These are phyloP conservation scores for Fraxinus greggii DNA, from an alignment of 305 asterid species.

Conservation along the genomic window DNA sequence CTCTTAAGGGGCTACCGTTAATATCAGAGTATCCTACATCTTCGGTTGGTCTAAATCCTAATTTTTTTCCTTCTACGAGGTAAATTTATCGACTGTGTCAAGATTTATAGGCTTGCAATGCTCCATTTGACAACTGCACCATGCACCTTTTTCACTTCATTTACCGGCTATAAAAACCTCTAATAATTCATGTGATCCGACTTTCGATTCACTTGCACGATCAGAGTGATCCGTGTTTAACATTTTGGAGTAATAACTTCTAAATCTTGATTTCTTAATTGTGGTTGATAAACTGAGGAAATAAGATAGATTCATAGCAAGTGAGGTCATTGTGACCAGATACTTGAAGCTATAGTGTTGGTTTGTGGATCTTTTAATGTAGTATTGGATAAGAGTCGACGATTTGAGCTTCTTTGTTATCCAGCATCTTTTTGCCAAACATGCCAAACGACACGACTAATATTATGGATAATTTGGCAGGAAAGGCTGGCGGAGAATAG, in stretches of 20 bases:
- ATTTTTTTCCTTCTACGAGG: conserved; percentile 42
- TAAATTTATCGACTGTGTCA: conserved; percentile 7
- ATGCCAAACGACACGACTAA: background rate
- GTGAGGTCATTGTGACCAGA: background rate
- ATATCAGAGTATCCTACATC: conserved; percentile 40
- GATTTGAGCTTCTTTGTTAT: background rate
- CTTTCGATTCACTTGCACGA: background rate
- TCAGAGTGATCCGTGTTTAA: background rate
- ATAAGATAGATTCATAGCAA: background rate
- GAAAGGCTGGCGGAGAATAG: conserved; percentile 26
- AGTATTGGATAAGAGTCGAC: background rate
- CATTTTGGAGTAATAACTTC: background rate
- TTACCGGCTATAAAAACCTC: background rate
- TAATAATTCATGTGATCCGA: background rate
- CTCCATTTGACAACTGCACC: background rate
- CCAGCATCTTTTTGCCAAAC: background rate
- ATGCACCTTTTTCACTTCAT: background rate
- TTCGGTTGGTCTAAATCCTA: conserved; percentile 41
- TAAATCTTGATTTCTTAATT: background rate
- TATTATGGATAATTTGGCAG: conserved; percentile 27
- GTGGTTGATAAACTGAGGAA: background rate
- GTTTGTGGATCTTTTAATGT: background rate
- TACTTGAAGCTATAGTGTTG: background rate
- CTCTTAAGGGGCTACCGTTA: background rate
- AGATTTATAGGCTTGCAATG: background rate